phyloP scores from a whole-genome alignment of 1,284 basidiomycete genomes.

The Ustilago xerochloae region DNA sequence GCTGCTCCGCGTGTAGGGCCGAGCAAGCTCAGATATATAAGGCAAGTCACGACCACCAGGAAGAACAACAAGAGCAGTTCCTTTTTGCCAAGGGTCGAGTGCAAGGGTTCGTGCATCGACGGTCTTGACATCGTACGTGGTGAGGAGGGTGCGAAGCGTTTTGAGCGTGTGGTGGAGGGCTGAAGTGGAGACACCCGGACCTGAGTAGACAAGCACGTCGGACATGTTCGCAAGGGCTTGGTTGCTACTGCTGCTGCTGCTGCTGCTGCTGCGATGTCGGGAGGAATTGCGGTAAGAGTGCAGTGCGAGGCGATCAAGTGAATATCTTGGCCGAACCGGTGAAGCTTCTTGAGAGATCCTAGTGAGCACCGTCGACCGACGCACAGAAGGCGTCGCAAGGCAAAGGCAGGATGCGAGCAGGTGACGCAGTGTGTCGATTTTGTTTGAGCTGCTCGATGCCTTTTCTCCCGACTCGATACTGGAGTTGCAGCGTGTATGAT shows the following conservation, averaged over 20 bases:
- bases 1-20: constrained; percentile 18
- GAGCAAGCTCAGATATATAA: constrained; percentile 48
- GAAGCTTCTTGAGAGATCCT: no score
- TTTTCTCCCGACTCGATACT: neutral
- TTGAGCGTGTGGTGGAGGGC: constrained; percentile 58
- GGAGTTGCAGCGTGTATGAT: neutral
- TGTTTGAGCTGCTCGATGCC: no score
- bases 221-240: constrained; percentile 43
- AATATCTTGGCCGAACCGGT: no score
- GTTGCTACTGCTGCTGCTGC: no score
- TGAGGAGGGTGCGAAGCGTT: constrained; percentile 47
- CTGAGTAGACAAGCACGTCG: constrained; percentile 61
- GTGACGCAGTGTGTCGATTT: no score
- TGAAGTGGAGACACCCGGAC: constrained; percentile 60
- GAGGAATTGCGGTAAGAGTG: neutral
- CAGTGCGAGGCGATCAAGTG: neutral
- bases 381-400: no score
- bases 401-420: no score
- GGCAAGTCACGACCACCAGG: constrained; percentile 62
- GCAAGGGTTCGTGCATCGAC: constrained; percentile 50
- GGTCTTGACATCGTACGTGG: constrained; percentile 59
- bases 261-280: neutral
- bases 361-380: no score
- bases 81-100: constrained; percentile 56
- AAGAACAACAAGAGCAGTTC: constrained; percentile 53